A percentile compares a stretch with the other conserved stretches of the same genome.
These are phyloP conservation scores for Rossbeevera mucosa DNA, from an alignment of 768 basidiomycete genomes.

Conservation along the genomic window DNA sequence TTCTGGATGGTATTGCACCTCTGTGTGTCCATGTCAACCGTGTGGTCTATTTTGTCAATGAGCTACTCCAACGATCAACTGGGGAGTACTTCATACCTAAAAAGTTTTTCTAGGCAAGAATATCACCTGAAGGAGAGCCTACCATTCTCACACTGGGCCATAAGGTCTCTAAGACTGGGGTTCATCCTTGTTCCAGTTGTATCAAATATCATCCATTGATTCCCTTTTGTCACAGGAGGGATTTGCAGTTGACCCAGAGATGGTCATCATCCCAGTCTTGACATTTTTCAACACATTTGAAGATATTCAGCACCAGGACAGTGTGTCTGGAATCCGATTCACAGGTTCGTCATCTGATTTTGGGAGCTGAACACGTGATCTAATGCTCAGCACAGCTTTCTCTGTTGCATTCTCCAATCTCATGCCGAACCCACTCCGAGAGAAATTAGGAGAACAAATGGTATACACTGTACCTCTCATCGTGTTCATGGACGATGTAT, in stretches of 20 bases:
- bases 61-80: constrained; percentile 10
- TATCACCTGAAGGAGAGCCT: not conserved
- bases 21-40: constrained; percentile 20
- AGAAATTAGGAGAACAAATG: constrained; percentile 16
- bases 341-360: not conserved
- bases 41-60: constrained; percentile 22
- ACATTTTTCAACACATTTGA: constrained; percentile 8
- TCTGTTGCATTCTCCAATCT: not conserved
- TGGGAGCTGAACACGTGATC: not conserved
- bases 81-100: constrained; percentile 13
- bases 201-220: no score
- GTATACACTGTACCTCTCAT: constrained; percentile 23
- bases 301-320: constrained; percentile 7
- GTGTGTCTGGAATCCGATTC: not conserved
- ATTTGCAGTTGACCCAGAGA: constrained; percentile 6
- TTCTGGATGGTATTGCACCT: constrained; percentile 21
- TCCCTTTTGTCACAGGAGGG: constrained; percentile 3
- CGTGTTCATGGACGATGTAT: constrained; percentile 35
- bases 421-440: constrained; percentile 21
- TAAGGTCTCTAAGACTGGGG: constrained; percentile 1
- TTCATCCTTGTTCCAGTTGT: not conserved
- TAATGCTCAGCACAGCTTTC: not conserved
- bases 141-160: constrained; percentile 4
- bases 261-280: not conserved
- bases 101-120: constrained; percentile 10